A percentile compares a stretch with the other conserved stretches of the same genome.
phyloP scores from a whole-genome alignment of 2,329 filamentous ascomycete species.

The Nothomitra cinnamomea region DNA sequence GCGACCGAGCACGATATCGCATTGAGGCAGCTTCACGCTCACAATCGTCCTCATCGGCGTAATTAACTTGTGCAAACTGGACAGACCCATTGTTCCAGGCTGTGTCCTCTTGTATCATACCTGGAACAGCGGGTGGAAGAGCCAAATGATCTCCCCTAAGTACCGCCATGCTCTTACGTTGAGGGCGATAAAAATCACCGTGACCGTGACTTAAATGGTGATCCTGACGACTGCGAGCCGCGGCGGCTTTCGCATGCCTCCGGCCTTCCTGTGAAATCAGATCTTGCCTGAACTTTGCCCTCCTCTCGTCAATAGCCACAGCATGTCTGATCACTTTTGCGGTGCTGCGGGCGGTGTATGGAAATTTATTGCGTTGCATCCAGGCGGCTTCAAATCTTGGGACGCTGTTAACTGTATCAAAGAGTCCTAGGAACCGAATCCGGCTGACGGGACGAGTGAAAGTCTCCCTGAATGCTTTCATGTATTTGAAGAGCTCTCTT shows the following conservation, averaged over 20 bases:
- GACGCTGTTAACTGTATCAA: conserved; percentile 70
- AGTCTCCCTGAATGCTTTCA: conserved; percentile 66
- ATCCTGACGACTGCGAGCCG: background rate
- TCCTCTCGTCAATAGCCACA: conserved; percentile 38
- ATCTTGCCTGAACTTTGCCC: conserved; percentile 41
- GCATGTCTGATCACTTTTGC: conserved; percentile 39
- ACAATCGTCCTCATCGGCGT: background rate
- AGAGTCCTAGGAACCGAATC: conserved; percentile 62
- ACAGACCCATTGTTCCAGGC: background rate
- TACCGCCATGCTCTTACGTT: background rate
- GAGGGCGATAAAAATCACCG: background rate
- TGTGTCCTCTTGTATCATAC: background rate
- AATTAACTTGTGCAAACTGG: background rate
- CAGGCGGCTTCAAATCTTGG: conserved; percentile 53
- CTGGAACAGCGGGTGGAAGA: background rate
- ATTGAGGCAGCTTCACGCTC: background rate
- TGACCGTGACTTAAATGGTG: background rate
- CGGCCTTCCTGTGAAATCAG: conserved; percentile 25
- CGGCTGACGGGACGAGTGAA: conserved; percentile 59
- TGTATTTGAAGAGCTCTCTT: conserved; percentile 51
- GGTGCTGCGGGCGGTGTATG: conserved; percentile 41
- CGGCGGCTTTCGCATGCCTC: background rate
- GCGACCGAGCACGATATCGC: background rate
- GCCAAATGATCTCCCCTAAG: background rate
- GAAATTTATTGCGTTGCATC: conserved; percentile 66